Percentiles rank a stretch among this genome's conserved stretches.
phyloP scores from a whole-genome alignment of 2,329 filamentous ascomycete genomes.

The Talaromyces verruculosus region DNA sequence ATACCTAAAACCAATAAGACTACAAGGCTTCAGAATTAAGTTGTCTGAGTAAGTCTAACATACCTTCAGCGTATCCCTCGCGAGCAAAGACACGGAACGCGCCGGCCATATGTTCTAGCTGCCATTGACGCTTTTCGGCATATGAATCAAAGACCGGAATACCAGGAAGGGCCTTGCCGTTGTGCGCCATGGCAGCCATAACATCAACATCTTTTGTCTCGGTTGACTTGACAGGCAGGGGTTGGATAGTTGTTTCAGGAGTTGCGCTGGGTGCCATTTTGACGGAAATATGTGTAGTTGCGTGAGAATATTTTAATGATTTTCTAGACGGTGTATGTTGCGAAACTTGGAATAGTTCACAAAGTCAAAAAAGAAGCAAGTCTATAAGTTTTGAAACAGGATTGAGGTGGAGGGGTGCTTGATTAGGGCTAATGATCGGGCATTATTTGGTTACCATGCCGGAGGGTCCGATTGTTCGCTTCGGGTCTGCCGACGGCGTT shows the following conservation, averaged over 20 bases:
- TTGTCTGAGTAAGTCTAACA: slow-evolving; percentile 50
- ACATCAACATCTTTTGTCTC: slow-evolving; percentile 9
- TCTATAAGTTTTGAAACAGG: background rate
- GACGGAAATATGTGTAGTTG: background rate
- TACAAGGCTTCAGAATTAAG: background rate
- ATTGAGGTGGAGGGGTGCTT: background rate
- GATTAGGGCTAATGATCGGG: background rate
- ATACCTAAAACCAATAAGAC: slow-evolving; percentile 50
- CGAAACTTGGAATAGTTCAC: background rate
- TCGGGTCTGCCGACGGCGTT: background rate
- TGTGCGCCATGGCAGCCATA: slow-evolving; percentile 17
- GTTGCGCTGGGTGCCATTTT: slow-evolving; percentile 11
- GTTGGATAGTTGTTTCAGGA: background rate
- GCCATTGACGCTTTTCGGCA: slow-evolving; percentile 60
- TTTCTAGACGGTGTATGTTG: background rate
- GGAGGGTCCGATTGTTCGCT: background rate
- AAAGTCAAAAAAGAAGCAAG: background rate
- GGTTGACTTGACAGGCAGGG: background rate
- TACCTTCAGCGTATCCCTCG: slow-evolving; percentile 63
- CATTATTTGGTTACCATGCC: background rate
- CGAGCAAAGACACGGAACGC: slow-evolving; percentile 68
- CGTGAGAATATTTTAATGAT: background rate
- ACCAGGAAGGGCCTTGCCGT: slow-evolving; percentile 7
- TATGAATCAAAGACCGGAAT: slow-evolving; percentile 49
- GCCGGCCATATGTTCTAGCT: slow-evolving; percentile 60